Evolutionary conservation across 2,329 filamentous ascomycete species (phyloP).

Genomic region (Pseudogymnoascus sp.): DNA sequence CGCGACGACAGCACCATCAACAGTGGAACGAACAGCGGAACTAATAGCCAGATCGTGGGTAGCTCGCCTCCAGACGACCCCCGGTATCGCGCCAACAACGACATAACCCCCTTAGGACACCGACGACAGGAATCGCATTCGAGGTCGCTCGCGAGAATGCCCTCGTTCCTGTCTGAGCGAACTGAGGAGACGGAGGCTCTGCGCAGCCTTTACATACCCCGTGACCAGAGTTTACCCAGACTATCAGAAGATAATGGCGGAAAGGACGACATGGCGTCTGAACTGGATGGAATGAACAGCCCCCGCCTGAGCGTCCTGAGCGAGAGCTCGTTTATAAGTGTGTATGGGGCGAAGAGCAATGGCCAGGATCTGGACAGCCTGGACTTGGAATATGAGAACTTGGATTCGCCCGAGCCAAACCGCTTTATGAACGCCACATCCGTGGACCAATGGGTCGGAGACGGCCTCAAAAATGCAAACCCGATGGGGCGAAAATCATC

Average conservation of each 20-base stretch:
- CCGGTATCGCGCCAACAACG: neutral
- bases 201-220: conserved; percentile 46
- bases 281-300: conserved; percentile 39
- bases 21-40: conserved; percentile 10
- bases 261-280: conserved; percentile 26
- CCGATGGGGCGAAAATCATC: conserved; percentile 23
- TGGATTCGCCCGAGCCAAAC: neutral
- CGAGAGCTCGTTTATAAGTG: conserved; percentile 60
- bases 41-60: conserved; percentile 14
- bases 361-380: conserved; percentile 3
- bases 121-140: conserved; percentile 26
- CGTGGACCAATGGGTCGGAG: conserved; percentile 23
- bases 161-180: conserved; percentile 56
- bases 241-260: conserved; percentile 34
- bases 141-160: conserved; percentile 49
- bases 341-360: conserved; percentile 48
- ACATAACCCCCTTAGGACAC: neutral
- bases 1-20: conserved; percentile 21
- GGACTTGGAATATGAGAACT: conserved; percentile 1
- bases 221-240: conserved; percentile 43
- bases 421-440: conserved; percentile 2
- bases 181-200: conserved; percentile 55
- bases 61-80: conserved; percentile 23
- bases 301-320: conserved; percentile 59
- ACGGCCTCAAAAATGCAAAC: conserved; percentile 21